Evolutionary conservation across 1,284 basidiomycete species (phyloP).

Genomic region (Ceratorhiza oryzae-sativae): DNA sequence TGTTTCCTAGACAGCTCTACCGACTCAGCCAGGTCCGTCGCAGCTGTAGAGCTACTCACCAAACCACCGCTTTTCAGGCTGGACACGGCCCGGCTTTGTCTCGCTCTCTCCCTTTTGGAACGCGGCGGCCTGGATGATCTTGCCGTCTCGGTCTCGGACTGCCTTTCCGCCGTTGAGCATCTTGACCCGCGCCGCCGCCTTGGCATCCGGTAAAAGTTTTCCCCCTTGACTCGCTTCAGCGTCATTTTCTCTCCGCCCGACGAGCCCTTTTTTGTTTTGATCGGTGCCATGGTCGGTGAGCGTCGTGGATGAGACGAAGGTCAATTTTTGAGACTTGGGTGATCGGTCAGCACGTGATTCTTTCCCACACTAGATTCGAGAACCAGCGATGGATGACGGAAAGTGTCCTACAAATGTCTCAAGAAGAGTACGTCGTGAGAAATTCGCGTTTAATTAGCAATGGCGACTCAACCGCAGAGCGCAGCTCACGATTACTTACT

Average conservation of each 20-base stretch:
- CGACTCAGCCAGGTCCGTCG: constrained; percentile 8
- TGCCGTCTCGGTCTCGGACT: constrained; percentile 86
- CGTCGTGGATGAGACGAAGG: not conserved
- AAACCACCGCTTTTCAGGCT: constrained; percentile 95
- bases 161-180: constrained; percentile 92
- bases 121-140: constrained; percentile 88
- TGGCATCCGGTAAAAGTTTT: constrained; percentile 96
- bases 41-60: constrained; percentile 59
- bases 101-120: constrained; percentile 93
- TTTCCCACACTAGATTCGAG: not conserved
- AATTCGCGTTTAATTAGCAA: no score
- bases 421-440: no score
- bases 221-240: constrained; percentile 81
- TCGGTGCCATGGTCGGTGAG: constrained; percentile 40
- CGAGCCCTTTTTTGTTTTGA: constrained; percentile 36
- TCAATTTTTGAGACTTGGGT: constrained; percentile 28
- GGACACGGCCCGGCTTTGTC: constrained; percentile 84
- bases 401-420: no score
- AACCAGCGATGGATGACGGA: not conserved
- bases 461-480: no score
- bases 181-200: constrained; percentile 81
- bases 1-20: constrained; percentile 74
- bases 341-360: not conserved
- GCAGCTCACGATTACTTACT: no score
- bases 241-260: constrained; percentile 47